A percentile compares a stretch with the other conserved stretches of the same genome.
phyloP scores from a whole-genome alignment of 768 basidiomycete species.

The Tylopilus plumbeoviolaceoides region DNA sequence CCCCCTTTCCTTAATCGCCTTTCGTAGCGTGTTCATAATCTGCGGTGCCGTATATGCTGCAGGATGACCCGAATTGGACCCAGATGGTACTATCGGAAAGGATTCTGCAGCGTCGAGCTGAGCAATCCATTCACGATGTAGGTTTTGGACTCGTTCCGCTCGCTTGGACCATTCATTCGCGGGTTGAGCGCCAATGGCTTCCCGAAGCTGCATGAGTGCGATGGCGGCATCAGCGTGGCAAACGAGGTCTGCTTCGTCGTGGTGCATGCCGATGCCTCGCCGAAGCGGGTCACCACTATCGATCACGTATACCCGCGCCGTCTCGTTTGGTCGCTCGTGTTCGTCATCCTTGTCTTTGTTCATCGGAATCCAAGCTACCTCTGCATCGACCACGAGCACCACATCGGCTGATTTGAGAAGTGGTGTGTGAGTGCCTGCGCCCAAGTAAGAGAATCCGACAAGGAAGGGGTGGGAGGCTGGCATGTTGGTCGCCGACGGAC shows the following conservation, averaged over 20 bases:
- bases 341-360: conserved; percentile 34
- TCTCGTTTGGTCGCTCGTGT: conserved; percentile 33
- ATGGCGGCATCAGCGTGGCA: conserved; percentile 53
- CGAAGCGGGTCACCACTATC: conserved; percentile 56
- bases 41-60: conserved; percentile 40
- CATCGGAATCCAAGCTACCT: conserved; percentile 61
- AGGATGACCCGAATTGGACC: conserved; percentile 1
- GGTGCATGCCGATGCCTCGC: conserved; percentile 42
- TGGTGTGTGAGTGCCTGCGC: conserved; percentile 39
- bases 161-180: conserved; percentile 12
- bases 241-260: conserved; percentile 52
- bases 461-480: conserved; percentile 56
- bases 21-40: conserved; percentile 46
- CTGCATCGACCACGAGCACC: conserved; percentile 59
- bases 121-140: conserved; percentile 27
- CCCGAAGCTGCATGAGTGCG: conserved; percentile 47
- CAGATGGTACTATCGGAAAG: conserved; percentile 17
- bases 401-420: conserved; percentile 55
- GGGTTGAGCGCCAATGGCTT: conserved; percentile 10
- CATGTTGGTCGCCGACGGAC: conserved; percentile 48
- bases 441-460: conserved; percentile 51
- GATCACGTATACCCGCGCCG: conserved; percentile 26
- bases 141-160: conserved; percentile 14
- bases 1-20: conserved; percentile 30
- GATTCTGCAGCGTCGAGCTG: conserved; percentile 32